Evolutionary conservation across 2,329 filamentous ascomycete genomes (phyloP), one percentile per base, ranked within the genome.

Genomic region (Penicillium sp.): DNA sequence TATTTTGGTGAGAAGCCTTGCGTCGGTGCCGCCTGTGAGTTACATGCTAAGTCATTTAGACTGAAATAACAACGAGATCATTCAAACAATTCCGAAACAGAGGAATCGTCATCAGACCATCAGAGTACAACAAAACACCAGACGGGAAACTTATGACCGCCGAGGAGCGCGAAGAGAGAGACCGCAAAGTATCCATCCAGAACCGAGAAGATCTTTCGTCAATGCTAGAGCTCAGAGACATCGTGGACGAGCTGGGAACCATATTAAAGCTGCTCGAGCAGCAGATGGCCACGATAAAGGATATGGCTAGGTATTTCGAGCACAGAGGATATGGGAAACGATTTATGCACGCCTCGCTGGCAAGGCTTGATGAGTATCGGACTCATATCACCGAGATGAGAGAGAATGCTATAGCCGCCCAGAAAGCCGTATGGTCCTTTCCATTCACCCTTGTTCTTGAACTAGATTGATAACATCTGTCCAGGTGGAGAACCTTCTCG

Each of bases 181-280:
- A 80, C 70, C 68, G 76, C 71, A n/a, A 79, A 78, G 68, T 75
- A 68, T 85, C 88, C 64, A 78, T 80, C 1, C 84, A 88, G 61
- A 89, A 89, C 65, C 82, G 86, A 7, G 84, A 87, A 63, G 87
- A 88, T 64, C 86, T 88, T 0, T 88, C 87, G 0, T 85, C 87
- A 0, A 74, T 89, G 0, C 76, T 90, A 0, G 87, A 90, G 67
- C 78, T 90, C 0, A 82, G 86, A 13, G 87, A 90, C 64, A 84
- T 90, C 51, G 85, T 89, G 63, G 87, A 90, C 62, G 87, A 90
- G 69, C 79, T 90, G 2, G 80, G 79, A 3, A 87, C 85, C 0
- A 79, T 90, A 5, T 69, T 81, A 5, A 83, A 82, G 48, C 76
- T 90, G 0, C 87, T 89, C 31, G 81, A 85, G n/a, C 80, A 83